Evolutionary conservation across 495 filamentous ascomycete genomes (phyloP).

Genomic region (Daldinia concentrica): DNA sequence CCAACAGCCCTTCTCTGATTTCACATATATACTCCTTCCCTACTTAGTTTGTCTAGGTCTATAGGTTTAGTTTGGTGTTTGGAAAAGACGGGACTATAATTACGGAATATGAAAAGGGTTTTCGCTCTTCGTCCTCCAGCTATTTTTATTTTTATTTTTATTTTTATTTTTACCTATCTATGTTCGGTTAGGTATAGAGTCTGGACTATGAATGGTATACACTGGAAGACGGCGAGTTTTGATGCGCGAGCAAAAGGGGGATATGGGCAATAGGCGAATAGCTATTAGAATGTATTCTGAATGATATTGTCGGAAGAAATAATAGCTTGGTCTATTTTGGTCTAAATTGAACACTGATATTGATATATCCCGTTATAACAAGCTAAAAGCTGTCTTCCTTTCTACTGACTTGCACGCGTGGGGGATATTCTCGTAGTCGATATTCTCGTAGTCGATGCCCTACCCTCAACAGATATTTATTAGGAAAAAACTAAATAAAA

Average conservation of each 20-base stretch:
- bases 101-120: neutral
- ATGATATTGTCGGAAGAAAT: neutral
- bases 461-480: too few relatives aligned
- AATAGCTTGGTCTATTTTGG: neutral
- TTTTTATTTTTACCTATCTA: too few relatives aligned
- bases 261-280: neutral
- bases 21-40: neutral
- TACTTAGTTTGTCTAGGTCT: neutral
- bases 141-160: too few relatives aligned
- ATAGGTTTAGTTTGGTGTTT: neutral
- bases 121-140: too few relatives aligned
- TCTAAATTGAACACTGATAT: neutral
- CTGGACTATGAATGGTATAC: neutral
- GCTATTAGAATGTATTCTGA: neutral
- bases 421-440: too few relatives aligned
- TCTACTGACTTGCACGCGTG: too few relatives aligned
- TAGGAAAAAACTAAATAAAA: too few relatives aligned
- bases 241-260: neutral
- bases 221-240: neutral
- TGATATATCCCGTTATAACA: neutral
- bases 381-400: neutral
- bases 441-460: too few relatives aligned
- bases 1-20: neutral
- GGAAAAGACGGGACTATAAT: slow-evolving; percentile 5
- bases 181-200: neutral